Conservation (phyloP, 495 filamentous ascomycete genomes). For the Penicillium crystallinum region DNA sequence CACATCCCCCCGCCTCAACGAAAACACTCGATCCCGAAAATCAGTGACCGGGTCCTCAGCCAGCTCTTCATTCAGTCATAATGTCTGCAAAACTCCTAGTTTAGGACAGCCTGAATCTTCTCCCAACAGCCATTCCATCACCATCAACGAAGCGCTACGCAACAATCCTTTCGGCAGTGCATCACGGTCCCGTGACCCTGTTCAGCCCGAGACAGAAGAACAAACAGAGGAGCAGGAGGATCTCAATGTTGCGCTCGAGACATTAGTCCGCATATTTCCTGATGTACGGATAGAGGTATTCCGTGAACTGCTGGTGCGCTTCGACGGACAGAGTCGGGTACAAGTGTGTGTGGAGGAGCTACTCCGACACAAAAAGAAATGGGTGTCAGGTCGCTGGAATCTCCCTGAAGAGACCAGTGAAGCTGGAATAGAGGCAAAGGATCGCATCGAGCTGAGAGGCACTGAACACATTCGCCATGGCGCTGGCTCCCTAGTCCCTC, state of each 20-base stretch:
- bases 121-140: constrained; percentile 28
- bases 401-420: constrained; percentile 31
- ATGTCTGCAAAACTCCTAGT: constrained; percentile 10
- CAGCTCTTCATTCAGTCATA: constrained; percentile 19
- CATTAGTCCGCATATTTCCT: constrained; percentile 74
- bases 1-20: constrained; percentile 26
- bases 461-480: constrained; percentile 1
- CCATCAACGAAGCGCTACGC: constrained; percentile 38
- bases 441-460: not conserved
- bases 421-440: constrained; percentile 1
- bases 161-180: constrained; percentile 42
- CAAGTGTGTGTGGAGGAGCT: constrained; percentile 82
- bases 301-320: constrained; percentile 75
- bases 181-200: constrained; percentile 26
- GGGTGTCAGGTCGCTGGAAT: constrained; percentile 71
- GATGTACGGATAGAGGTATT: constrained; percentile 88
- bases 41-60: constrained; percentile 14
- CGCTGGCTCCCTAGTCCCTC: constrained; percentile 43
- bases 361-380: constrained; percentile 67
- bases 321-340: constrained; percentile 76
- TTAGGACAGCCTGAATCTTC: constrained; percentile 6
- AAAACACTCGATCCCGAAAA: constrained; percentile 14
- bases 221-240: constrained; percentile 49
- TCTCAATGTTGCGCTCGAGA: constrained; percentile 68
- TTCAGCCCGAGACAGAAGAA: constrained; percentile 25